Percentiles rank a stretch among this genome's conserved stretches.
Conservation (phyloP, 306 rosid genomes). For the Quercus parvula region DNA sequence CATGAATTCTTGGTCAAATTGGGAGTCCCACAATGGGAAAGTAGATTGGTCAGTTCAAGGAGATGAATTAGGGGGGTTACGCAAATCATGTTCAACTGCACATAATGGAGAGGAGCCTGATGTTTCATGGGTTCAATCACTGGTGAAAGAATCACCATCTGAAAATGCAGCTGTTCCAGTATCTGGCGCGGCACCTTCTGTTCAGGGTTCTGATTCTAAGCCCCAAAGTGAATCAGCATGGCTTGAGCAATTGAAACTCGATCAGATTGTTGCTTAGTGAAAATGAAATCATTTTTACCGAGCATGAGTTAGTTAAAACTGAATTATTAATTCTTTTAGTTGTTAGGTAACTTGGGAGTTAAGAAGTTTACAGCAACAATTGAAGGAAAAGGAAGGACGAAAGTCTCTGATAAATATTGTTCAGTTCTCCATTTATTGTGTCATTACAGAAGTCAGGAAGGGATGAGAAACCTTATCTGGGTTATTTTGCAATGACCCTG, state of each 20-base stretch:
- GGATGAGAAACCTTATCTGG: conserved; percentile 28
- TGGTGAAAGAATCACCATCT: conserved; percentile 81
- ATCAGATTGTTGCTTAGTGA: conserved; percentile 64
- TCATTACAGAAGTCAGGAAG: conserved; percentile 25
- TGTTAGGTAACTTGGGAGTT: conserved; percentile 11
- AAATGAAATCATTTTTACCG: conserved; percentile 37
- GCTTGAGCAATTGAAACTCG: conserved; percentile 93
- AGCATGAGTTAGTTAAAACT: conserved; percentile 33
- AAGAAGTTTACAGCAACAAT: conserved; percentile 20
- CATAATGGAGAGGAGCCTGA: conserved; percentile 78
- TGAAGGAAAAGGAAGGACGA: conserved; percentile 12
- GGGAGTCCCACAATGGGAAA: conserved; percentile 78
- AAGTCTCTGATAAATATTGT: conserved; percentile 15
- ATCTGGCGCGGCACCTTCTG: conserved; percentile 42
- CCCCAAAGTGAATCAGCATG: conserved; percentile 67
- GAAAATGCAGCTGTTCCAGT: conserved; percentile 45
- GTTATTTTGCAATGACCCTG: conserved; percentile 29
- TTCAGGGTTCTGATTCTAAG: conserved; percentile 50
- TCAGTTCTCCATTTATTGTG: conserved; percentile 33
- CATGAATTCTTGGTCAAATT: conserved; percentile 61
- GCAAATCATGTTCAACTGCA: conserved; percentile 50
- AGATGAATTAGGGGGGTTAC: conserved; percentile 42
- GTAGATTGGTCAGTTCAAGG: conserved; percentile 78
- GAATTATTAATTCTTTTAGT: conserved; percentile 26
- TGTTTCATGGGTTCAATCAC: conserved; percentile 80